Conservation (phyloP, 495 filamentous ascomycete genomes). For the Penicillium parvum region DNA sequence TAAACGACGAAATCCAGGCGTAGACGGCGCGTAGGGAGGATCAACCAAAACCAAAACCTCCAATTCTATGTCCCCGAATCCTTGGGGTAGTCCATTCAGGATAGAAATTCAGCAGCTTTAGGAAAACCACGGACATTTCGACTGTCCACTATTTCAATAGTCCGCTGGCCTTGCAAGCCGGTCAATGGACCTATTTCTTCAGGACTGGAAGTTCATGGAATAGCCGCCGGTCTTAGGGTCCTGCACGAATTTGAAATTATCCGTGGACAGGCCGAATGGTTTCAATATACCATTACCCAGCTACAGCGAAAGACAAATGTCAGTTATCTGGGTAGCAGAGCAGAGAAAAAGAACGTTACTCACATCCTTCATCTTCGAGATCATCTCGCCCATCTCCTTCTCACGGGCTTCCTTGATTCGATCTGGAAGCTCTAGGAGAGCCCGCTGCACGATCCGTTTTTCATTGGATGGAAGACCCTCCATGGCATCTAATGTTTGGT, state of each 20-base stretch:
- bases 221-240: constrained; percentile 88
- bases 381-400: constrained; percentile 89
- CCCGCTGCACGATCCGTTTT: constrained; percentile 57
- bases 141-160: no score
- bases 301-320: constrained; percentile 38
- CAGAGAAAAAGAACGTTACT: constrained; percentile 27
- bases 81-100: no score
- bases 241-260: constrained; percentile 90
- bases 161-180: no score
- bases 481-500: constrained; percentile 54
- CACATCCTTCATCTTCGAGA: constrained; percentile 88
- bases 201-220: constrained; percentile 76
- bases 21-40: no score
- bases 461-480: constrained; percentile 61
- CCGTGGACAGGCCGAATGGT: constrained; percentile 87
- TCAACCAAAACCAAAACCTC: no score
- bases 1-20: no score
- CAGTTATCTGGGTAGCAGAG: not conserved
- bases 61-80: no score
- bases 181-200: no score
- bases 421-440: constrained; percentile 58
- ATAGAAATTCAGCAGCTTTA: no score
- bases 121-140: no score
- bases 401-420: constrained; percentile 71
- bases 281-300: constrained; percentile 88